Conservation (phyloP, 2,329 filamentous ascomycete species). For the Exserohilum rostratum region DNA sequence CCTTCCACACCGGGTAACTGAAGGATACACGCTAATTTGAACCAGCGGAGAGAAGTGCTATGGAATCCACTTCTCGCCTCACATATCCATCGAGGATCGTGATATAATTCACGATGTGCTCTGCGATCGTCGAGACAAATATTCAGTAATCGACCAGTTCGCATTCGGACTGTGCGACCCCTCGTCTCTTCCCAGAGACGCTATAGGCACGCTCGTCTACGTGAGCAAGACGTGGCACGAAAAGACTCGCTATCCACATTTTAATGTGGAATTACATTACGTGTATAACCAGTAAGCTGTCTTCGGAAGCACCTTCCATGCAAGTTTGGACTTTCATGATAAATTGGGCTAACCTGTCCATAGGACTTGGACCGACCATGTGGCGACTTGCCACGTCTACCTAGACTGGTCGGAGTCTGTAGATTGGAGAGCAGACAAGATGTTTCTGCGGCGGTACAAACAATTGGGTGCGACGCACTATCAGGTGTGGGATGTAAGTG, state of each 20-base stretch:
- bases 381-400: conserved; percentile 13
- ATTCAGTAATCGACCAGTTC: conserved; percentile 4
- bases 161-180: not conserved
- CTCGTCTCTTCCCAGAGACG: not conserved
- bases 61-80: not conserved
- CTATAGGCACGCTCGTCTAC: conserved; percentile 3
- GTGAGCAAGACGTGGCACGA: conserved; percentile 16
- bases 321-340: not conserved
- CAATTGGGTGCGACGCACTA: not conserved
- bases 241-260: not conserved
- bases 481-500: not conserved
- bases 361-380: not conserved
- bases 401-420: conserved; percentile 14
- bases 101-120: not conserved
- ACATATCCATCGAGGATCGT: not conserved
- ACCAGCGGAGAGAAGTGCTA: not conserved
- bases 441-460: not conserved
- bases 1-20: too few species aligned
- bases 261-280: conserved; percentile 12
- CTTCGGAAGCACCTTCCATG: not conserved
- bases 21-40: not conserved
- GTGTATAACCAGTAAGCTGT: not conserved
- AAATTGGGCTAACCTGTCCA: not conserved
- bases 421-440: not conserved
- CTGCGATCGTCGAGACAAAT: not conserved